Evolutionary conservation across 306 rosid genomes (phyloP).

Genomic region (Quercus bicolor): DNA sequence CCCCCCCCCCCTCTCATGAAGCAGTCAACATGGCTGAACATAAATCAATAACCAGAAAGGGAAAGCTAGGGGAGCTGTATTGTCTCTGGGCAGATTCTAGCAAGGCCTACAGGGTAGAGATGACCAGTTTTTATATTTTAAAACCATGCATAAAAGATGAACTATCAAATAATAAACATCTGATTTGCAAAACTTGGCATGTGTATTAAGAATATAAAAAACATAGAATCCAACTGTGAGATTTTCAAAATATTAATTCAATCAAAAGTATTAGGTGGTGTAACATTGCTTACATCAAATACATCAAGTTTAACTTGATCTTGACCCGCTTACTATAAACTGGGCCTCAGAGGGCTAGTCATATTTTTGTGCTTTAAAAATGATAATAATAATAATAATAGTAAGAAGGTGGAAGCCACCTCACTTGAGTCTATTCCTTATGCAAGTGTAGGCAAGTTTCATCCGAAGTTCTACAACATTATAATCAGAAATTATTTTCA

Average conservation of each 20-base stretch:
- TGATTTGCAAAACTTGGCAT: too few relatives aligned
- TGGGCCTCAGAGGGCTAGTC: neutral
- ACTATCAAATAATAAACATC: too few relatives aligned
- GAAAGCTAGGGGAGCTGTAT: neutral
- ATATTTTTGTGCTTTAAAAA: too few relatives aligned
- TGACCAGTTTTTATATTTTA: neutral
- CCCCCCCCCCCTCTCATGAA: neutral
- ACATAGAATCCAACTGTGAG: too few relatives aligned
- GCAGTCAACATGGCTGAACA: neutral
- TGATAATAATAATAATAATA: neutral
- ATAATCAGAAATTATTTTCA: neutral
- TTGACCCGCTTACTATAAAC: neutral
- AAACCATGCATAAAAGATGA: neutral
- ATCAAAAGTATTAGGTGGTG: too few relatives aligned
- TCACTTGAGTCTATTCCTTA: neutral
- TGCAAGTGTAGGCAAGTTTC: neutral
- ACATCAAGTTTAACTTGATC: too few relatives aligned
- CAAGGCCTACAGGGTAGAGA: neutral
- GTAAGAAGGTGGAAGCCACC: neutral
- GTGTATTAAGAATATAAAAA: too few relatives aligned
- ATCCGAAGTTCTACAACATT: neutral
- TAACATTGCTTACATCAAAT: too few relatives aligned
- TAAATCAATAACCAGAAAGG: neutral
- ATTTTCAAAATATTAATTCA: too few relatives aligned
- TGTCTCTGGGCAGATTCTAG: neutral